Evolutionary conservation across 78 protist genomes (phyloP).

Genomic region (Isochrysis galbana): DNA sequence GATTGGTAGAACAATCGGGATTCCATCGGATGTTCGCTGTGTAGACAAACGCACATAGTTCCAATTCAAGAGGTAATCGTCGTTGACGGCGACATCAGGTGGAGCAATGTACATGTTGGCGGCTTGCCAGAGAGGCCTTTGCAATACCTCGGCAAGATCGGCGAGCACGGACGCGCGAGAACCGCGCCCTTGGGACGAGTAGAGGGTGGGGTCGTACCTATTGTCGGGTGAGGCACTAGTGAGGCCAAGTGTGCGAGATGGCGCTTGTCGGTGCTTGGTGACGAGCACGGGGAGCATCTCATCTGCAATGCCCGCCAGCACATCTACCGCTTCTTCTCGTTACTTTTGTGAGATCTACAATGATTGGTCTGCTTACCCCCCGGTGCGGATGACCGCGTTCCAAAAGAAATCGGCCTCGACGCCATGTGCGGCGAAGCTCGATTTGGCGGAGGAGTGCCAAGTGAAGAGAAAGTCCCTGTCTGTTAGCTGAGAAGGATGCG

Average conservation of each 20-base stretch:
- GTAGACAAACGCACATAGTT: background rate
- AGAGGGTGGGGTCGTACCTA: background rate
- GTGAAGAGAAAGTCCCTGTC: background rate
- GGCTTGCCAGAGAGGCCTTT: background rate
- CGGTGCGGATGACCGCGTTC: background rate
- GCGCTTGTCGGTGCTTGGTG: background rate
- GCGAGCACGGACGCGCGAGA: background rate
- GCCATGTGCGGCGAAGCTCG: background rate
- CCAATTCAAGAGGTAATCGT: background rate
- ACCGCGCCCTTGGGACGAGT: background rate
- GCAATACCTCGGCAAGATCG: background rate
- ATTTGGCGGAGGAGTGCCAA: background rate
- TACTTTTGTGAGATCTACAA: background rate
- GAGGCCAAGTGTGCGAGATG: background rate
- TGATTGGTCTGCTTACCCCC: background rate
- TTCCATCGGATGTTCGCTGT: background rate
- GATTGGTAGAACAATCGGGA: background rate
- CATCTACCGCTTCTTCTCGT: background rate
- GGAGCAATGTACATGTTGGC: background rate
- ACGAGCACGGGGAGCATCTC: background rate
- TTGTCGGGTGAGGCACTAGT: background rate
- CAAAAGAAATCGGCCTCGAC: background rate
- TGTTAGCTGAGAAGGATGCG: background rate
- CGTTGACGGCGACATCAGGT: background rate
- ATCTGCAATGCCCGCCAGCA: too few relatives aligned